Evolutionary conservation across 2,329 filamentous ascomycete species (phyloP).

Genomic region (Cladosporium sp.): DNA sequence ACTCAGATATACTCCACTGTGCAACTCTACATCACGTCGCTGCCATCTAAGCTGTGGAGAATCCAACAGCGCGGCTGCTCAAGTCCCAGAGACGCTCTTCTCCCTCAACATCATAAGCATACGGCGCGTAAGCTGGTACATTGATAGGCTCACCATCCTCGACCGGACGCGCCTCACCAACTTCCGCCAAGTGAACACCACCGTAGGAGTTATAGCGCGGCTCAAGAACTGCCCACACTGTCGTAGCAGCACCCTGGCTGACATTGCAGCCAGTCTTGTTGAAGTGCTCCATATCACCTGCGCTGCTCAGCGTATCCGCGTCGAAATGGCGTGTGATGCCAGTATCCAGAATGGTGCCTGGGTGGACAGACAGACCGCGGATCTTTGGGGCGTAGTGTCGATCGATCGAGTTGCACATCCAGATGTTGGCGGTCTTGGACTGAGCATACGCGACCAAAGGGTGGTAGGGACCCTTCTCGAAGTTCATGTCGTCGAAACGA

Average conservation of each 20-base stretch:
- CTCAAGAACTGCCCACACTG: slow-evolving; percentile 40
- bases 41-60: background rate
- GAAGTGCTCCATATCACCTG: slow-evolving; percentile 13
- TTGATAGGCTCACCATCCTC: slow-evolving; percentile 18
- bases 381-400: slow-evolving; percentile 39
- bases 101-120: slow-evolving; percentile 37
- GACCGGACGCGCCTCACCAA: slow-evolving; percentile 32
- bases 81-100: slow-evolving; percentile 43
- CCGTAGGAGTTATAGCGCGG: slow-evolving; percentile 36
- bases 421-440: slow-evolving; percentile 51
- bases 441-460: slow-evolving; percentile 41
- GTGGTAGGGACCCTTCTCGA: slow-evolving; percentile 20
- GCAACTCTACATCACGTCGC: too few species aligned
- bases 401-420: slow-evolving; percentile 50
- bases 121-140: slow-evolving; percentile 31
- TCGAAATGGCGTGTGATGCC: slow-evolving; percentile 8
- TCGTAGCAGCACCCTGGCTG: slow-evolving; percentile 49
- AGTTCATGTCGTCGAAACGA: slow-evolving; percentile 33
- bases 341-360: slow-evolving; percentile 19
- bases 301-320: slow-evolving; percentile 3
- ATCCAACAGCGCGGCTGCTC: slow-evolving; percentile 28
- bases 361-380: slow-evolving; percentile 43
- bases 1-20: too few species aligned
- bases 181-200: slow-evolving; percentile 45
- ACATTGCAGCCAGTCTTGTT: slow-evolving; percentile 24